Base-by-base conservation (phyloP, 108 stramenopile species). In the Aurantiochytrium sp. region DNA sequence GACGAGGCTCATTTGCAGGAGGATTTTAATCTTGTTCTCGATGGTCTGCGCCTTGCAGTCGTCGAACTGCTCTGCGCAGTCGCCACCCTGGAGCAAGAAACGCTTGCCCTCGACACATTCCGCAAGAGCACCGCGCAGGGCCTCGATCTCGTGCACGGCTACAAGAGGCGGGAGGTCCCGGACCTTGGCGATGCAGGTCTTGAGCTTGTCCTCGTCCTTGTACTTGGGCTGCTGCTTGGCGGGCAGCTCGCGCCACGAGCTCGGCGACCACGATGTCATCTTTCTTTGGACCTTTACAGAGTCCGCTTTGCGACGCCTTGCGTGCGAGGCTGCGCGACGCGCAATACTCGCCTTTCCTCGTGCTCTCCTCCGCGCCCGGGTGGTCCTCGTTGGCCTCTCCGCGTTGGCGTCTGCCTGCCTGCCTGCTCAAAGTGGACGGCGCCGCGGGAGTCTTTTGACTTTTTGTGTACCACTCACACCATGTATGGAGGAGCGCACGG, bases 71-170 rank as follows among this genome's bases (percentile, higher is more conserved):
- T 98, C 98, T 35, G 99, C 98, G 92, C 98, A 99, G 92, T 99
- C 99, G 14, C 99, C 99, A 16, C 98, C 99, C 97, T 98, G 98
- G 72, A 99, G 94, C 60, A 99, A 92, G 90, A 99, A 98, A 55
- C 97, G 97, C 90, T 99, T 96, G 21, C 99, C 99, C 89, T 93
- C 93, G 57, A 96, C 95, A 47, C 97, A 98, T 64, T 97, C 95
- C 28, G 97, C 97, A 47, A 99, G 94, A 69, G 97, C 93, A 88
- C 96, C 95, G 88, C 96, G 97, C 28, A 99, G 95, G 6, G 89
- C 73, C 29, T 90, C 87, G 58, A 92, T 91, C 35, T 93, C 93
- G 58, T 90, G 83, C 5, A 92, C 89, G 60, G 90, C 92, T 5
- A 93, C 93, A 14, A 93, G 90, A 14, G 93, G 93, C 5, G 90